Conservation (phyloP, 768 basidiomycete species). For the Pleurotus eryngii region DNA sequence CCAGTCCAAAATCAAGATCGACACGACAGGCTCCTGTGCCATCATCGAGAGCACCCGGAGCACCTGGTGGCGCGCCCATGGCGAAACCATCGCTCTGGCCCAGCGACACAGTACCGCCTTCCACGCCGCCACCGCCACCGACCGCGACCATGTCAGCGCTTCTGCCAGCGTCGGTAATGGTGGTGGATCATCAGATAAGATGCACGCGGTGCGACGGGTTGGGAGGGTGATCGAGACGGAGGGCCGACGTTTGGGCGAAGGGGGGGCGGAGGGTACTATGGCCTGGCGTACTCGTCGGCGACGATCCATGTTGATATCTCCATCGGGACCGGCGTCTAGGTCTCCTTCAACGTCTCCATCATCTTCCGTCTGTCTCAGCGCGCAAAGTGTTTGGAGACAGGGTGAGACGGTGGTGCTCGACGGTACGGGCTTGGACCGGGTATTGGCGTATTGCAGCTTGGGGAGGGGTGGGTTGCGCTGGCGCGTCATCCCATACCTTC, state of each 20-base stretch:
- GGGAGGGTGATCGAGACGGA: conserved; percentile 18
- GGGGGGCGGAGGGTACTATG: conserved; percentile 21
- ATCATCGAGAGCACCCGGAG: conserved; percentile 62
- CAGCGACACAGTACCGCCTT: conserved; percentile 72
- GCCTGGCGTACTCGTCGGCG: conserved; percentile 12
- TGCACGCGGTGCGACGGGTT: conserved; percentile 33
- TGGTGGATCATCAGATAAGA: conserved; percentile 38
- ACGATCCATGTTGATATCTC: conserved; percentile 47
- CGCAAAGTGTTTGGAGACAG: conserved; percentile 49
- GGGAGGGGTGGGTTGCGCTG: conserved; percentile 4
- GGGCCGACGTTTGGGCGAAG: conserved; percentile 27
- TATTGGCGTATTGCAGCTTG: conserved; percentile 25
- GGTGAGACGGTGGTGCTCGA: conserved; percentile 24
- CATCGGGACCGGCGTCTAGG: conserved; percentile 47
- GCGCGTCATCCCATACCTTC: conserved; percentile 53
- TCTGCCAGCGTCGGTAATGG: conserved; percentile 35
- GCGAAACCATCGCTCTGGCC: conserved; percentile 86
- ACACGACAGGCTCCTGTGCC: conserved; percentile 22
- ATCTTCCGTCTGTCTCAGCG: conserved; percentile 72
- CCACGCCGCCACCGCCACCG: conserved; percentile 46
- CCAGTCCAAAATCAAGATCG: conserved; percentile 11
- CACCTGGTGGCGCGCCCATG: conserved; percentile 88
- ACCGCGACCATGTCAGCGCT: conserved; percentile 17
- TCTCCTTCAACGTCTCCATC: conserved; percentile 49
- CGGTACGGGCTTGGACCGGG: conserved; percentile 21